Evolutionary conservation across 2,329 filamentous ascomycete genomes (phyloP), one percentile per base, ranked within the genome.

Genomic region (Pseudogymnoascus sp.): DNA sequence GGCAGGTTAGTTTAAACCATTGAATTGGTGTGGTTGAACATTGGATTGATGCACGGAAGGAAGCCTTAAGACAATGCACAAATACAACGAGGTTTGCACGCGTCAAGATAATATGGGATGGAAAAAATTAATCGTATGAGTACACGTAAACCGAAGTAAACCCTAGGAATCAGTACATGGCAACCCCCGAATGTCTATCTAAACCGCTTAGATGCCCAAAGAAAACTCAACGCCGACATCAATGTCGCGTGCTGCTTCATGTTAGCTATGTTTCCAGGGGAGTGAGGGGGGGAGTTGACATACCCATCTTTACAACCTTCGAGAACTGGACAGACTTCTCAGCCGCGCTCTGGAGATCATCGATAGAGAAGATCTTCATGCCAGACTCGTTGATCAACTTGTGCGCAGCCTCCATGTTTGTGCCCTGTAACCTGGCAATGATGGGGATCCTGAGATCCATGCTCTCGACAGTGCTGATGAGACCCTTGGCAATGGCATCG

Each of bases 341-440:
- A 66, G 94, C 94, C 41, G 94, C 94, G 74, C 79, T 94, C 80
- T 99, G 94, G 71, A 99, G 85, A 79, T 99, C 94, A 74, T 97
- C 93, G 65, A 99, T 97, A 72, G 90, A 95, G 84, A 99, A 99
- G 78, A 99, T 99, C 88, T 99, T 99, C 73, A 99, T 85, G 70
- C 94, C 92, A 60, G 92, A 95, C 75, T 99, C 91, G 81, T 94
- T 96, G 80, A 99, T 91, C 80, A 82, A 78, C 81, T 94, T 86
- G 77, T 94, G 91, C 65, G 94, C 94, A 76, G 87, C 82, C 79
- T 97, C 92, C 84, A 96, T 91, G 82, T 99, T 99, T 76, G 94
- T 99, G 71, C 94, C 94, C 80, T 99, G 94, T 74, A 99, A 84
- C 79, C 94, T 88, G 68, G 92, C 93, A 74, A 99, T 93, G 76